Evolutionary conservation across 805 yeast species (phyloP).

Genomic region (Candida alai): DNA sequence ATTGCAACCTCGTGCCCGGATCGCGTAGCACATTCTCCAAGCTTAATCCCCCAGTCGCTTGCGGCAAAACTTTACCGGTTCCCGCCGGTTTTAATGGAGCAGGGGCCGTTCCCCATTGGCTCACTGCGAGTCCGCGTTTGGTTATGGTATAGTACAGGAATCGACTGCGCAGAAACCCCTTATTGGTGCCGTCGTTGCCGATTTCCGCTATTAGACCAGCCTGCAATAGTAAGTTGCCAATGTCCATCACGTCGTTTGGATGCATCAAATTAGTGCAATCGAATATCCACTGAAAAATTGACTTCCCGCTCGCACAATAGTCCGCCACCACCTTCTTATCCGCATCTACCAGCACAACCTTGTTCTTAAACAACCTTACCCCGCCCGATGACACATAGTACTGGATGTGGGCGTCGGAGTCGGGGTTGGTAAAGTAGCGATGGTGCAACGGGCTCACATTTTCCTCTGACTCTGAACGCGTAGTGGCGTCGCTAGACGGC

Average conservation of each 20-base stretch:
- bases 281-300: slow-evolving; percentile 80
- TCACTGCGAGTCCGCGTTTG: slow-evolving; percentile 33
- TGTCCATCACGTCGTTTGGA: slow-evolving; percentile 47
- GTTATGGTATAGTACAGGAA: slow-evolving; percentile 43
- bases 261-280: slow-evolving; percentile 78
- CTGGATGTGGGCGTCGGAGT: slow-evolving; percentile 76
- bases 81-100: background rate
- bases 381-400: slow-evolving; percentile 70
- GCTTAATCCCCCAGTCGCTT: no score
- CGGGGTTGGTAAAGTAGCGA: slow-evolving; percentile 81
- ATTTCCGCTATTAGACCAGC: slow-evolving; percentile 47
- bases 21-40: slow-evolving; percentile 53
- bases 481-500: background rate
- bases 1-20: slow-evolving; percentile 71
- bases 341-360: slow-evolving; percentile 24
- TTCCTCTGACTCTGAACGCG: background rate
- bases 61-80: background rate
- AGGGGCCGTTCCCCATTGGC: slow-evolving; percentile 19
- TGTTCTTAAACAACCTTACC: slow-evolving; percentile 51
- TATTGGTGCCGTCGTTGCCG: slow-evolving; percentile 27
- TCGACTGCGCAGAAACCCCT: slow-evolving; percentile 13
- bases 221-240: slow-evolving; percentile 49
- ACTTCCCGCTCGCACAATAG: slow-evolving; percentile 69
- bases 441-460: slow-evolving; percentile 64
- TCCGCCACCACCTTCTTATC: slow-evolving; percentile 21